A percentile compares a stretch with the other conserved stretches of the same genome.
Conservation (phyloP, 1,139 yeast species). For the Kodamaea arcana region DNA sequence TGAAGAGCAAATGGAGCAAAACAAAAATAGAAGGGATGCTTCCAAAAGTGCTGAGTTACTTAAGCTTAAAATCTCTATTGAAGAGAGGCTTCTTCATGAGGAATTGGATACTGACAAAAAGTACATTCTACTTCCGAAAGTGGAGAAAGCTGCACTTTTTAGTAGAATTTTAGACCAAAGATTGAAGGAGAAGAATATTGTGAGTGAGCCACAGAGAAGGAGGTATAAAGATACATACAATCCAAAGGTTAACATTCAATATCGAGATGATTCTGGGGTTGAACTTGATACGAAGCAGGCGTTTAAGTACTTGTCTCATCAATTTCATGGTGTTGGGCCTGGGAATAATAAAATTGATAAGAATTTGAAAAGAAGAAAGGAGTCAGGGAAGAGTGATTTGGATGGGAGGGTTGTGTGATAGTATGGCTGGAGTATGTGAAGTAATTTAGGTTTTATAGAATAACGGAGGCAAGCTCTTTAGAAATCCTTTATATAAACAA, state of each 20-base stretch:
- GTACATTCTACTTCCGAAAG: slow-evolving; percentile 27
- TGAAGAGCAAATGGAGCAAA: slow-evolving; percentile 13
- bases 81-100: slow-evolving; percentile 36
- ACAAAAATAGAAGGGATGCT: slow-evolving; percentile 24
- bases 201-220: slow-evolving; percentile 10
- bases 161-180: slow-evolving; percentile 28
- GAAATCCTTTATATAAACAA: no score
- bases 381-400: slow-evolving; percentile 4
- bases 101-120: slow-evolving; percentile 33
- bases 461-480: no score
- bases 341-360: slow-evolving; percentile 13
- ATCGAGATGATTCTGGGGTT: slow-evolving; percentile 71
- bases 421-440: no score
- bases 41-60: slow-evolving; percentile 30
- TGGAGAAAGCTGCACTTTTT: slow-evolving; percentile 26
- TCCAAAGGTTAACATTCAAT: slow-evolving; percentile 62
- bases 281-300: slow-evolving; percentile 70
- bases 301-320: slow-evolving; percentile 77
- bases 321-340: slow-evolving; percentile 65
- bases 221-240: slow-evolving; percentile 32
- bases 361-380: slow-evolving; percentile 7
- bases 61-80: slow-evolving; percentile 31
- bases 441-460: no score
- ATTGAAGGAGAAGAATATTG: slow-evolving; percentile 24
- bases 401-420: slow-evolving; percentile 1